Evolutionary conservation across 176 grass and related monocot species (phyloP).

Genomic region (Melocanna baccifera): DNA sequence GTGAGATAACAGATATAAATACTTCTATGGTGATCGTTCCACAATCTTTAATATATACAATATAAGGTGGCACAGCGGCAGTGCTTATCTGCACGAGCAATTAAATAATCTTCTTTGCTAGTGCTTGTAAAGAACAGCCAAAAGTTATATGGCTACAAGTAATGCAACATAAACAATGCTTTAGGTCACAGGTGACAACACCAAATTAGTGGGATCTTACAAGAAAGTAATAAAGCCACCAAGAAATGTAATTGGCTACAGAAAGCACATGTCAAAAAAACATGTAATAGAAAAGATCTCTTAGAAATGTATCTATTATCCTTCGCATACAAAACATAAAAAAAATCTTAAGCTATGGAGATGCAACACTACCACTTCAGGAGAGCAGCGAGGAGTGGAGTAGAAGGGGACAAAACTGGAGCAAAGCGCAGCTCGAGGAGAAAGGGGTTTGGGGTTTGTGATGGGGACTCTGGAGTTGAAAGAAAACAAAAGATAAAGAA

Average conservation of each 20-base stretch:
- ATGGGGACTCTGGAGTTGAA: not conserved
- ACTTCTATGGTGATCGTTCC: too few species aligned
- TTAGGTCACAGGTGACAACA: not conserved
- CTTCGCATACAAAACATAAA: too few species aligned
- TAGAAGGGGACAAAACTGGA: not conserved
- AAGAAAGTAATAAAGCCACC: not conserved
- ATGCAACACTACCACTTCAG: not conserved
- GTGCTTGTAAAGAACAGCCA: not conserved
- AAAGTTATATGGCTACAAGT: not conserved
- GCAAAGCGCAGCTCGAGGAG: not conserved
- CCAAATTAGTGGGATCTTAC: not conserved
- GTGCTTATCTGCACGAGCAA: not conserved
- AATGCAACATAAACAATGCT: not conserved
- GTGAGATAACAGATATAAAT: too few species aligned
- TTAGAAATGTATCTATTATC: too few species aligned
- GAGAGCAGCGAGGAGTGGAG: slow-evolving; percentile 11
- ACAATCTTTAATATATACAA: not conserved
- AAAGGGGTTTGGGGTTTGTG: slow-evolving; percentile 35
- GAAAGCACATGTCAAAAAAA: not conserved
- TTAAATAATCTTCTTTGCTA: not conserved
- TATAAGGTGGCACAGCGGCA: not conserved
- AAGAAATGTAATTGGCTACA: not conserved
- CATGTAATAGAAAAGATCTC: too few species aligned
- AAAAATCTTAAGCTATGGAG: not conserved
- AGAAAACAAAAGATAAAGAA: slow-evolving; percentile 50